These are phyloP conservation scores for Pythium insidiosum DNA, from an alignment of 352 stramenopile species.

Conservation along the genomic window DNA sequence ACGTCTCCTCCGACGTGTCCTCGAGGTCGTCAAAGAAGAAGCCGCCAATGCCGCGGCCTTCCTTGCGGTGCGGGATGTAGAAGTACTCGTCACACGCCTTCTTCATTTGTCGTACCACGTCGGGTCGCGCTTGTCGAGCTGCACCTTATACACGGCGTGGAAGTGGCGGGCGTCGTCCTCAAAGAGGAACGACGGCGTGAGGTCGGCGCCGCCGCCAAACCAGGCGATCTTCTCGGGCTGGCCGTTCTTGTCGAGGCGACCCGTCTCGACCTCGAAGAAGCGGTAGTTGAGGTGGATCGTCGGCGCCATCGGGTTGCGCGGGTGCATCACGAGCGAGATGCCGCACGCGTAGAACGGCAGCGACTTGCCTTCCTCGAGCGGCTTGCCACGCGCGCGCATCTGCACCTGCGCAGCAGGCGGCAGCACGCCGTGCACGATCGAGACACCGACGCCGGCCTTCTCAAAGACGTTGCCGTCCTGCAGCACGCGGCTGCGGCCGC, in stretches of 20 bases:
- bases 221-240: slow-evolving; percentile 81
- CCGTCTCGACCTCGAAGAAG: slow-evolving; percentile 95
- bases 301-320: slow-evolving; percentile 89
- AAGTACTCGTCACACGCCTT: slow-evolving; percentile 98
- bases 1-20: slow-evolving; percentile 86
- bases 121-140: slow-evolving; percentile 91
- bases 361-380: slow-evolving; percentile 56
- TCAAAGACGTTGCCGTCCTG: slow-evolving; percentile 95
- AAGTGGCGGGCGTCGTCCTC: slow-evolving; percentile 96
- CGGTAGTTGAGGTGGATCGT: slow-evolving; percentile 98
- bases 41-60: slow-evolving; percentile 93
- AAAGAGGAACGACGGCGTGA: slow-evolving; percentile 96
- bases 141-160: slow-evolving; percentile 95
- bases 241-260: slow-evolving; percentile 70
- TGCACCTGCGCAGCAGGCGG: slow-evolving; percentile 79
- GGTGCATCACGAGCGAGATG: slow-evolving; percentile 97
- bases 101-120: slow-evolving; percentile 94
- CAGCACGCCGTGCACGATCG: slow-evolving; percentile 95
- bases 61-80: slow-evolving; percentile 93
- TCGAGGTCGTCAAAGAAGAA: slow-evolving; percentile 99
- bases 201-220: slow-evolving; percentile 96
- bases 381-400: slow-evolving; percentile 75
- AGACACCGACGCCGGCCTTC: slow-evolving; percentile 97
- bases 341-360: slow-evolving; percentile 96
- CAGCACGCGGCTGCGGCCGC: slow-evolving; percentile 93